These are phyloP conservation scores for Acrocalymma vagum DNA, from an alignment of 2,329 filamentous ascomycete genomes.

Conservation along the genomic window DNA sequence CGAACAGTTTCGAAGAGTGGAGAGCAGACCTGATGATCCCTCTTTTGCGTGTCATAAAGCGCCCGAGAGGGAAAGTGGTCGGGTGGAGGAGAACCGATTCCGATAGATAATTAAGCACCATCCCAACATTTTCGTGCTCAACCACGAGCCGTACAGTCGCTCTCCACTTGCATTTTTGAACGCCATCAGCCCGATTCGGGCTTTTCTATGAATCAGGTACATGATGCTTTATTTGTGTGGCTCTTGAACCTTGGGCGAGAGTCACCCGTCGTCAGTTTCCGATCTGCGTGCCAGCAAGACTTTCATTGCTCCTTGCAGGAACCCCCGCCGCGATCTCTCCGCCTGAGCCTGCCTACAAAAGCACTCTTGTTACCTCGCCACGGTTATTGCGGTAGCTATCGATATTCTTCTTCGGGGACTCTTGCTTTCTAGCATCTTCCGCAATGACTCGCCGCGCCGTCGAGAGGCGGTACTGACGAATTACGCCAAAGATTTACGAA, in stretches of 20 bases:
- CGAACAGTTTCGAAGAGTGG: too few species aligned
- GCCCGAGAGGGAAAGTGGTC: too few species aligned
- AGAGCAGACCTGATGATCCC: too few species aligned
- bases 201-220: background rate
- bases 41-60: too few species aligned
- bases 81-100: conserved; percentile 2
- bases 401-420: conserved; percentile 75
- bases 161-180: too few species aligned
- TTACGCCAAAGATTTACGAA: conserved; percentile 75
- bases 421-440: conserved; percentile 76
- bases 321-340: conserved; percentile 16
- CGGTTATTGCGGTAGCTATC: conserved; percentile 68
- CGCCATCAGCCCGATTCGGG: too few species aligned
- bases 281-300: conserved; percentile 7
- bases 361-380: conserved; percentile 43
- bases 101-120: conserved; percentile 9
- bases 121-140: conserved; percentile 9
- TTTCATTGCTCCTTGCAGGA: conserved; percentile 3
- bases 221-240: conserved; percentile 1
- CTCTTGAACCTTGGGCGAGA: background rate
- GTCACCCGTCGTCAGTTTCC: background rate
- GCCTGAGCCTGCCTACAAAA: conserved; percentile 20
- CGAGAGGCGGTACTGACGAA: conserved; percentile 64
- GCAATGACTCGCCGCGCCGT: conserved; percentile 70
- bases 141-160: conserved; percentile 1